Evolutionary conservation across 305 asterid genomes (phyloP).

Genomic region (Rubia occidens): DNA sequence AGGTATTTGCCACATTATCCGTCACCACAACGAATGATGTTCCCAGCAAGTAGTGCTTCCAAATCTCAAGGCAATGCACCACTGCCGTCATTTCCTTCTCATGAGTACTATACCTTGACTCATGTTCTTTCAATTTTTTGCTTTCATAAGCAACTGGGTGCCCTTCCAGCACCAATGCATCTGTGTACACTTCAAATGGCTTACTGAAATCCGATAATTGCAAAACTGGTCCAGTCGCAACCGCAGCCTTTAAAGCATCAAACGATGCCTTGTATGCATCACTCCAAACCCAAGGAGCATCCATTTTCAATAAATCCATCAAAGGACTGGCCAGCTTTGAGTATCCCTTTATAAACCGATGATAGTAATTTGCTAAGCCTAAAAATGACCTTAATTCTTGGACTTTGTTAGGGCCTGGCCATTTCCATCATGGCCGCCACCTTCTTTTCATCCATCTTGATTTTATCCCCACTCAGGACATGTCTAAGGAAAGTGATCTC

Average conservation of each 20-base stretch:
- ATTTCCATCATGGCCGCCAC: background rate
- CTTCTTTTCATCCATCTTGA: background rate
- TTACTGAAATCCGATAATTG: background rate
- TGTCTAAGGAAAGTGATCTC: background rate
- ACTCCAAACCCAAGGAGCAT: background rate
- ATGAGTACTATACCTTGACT: too few relatives aligned
- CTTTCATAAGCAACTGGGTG: too few relatives aligned
- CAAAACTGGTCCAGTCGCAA: background rate
- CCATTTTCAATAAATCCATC: background rate
- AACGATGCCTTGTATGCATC: background rate
- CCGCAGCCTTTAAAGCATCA: background rate
- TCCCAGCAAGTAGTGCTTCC: too few relatives aligned
- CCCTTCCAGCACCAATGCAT: too few relatives aligned
- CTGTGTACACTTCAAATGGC: too few relatives aligned
- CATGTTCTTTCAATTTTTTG: too few relatives aligned
- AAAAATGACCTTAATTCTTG: background rate
- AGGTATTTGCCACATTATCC: too few relatives aligned
- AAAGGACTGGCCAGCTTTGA: background rate
- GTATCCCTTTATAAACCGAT: background rate
- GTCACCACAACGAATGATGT: too few relatives aligned
- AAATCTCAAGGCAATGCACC: too few relatives aligned
- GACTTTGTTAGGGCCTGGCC: background rate
- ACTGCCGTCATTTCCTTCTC: too few relatives aligned
- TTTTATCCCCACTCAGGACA: background rate
- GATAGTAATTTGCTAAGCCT: background rate